These are phyloP conservation scores for Udeniomyces megalosporus DNA, from an alignment of 768 basidiomycete species.

Conservation along the genomic window DNA sequence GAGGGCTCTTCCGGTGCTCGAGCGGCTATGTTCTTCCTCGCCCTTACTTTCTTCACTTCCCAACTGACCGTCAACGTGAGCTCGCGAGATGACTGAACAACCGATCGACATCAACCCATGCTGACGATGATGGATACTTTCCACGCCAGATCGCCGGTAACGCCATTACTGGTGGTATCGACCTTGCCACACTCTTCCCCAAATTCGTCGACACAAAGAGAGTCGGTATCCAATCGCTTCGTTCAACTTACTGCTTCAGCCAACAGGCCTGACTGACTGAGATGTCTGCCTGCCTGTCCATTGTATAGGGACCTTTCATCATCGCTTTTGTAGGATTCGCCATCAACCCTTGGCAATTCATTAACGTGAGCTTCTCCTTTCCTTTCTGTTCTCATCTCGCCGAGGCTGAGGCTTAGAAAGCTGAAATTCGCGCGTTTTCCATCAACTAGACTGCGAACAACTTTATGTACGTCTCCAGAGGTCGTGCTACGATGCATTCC, in stretches of 20 bases:
- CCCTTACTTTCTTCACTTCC: conserved; percentile 20
- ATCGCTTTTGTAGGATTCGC: conserved; percentile 21
- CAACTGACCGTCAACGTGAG: conserved; percentile 25
- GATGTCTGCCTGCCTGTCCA: no score
- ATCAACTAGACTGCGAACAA: conserved; percentile 16
- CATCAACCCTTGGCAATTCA: conserved; percentile 21
- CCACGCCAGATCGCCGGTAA: conserved; percentile 18
- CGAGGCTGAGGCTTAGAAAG: no score
- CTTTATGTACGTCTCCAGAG: conserved; percentile 13
- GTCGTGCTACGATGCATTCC: no score
- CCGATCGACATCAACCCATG: neutral
- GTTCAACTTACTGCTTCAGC: no score
- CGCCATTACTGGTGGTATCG: conserved; percentile 21
- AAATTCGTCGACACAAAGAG: conserved; percentile 3
- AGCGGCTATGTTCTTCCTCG: conserved; percentile 26
- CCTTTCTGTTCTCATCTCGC: neutral
- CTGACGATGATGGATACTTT: no score
- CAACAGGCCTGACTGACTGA: no score
- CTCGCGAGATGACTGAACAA: no score
- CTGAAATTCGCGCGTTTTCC: neutral
- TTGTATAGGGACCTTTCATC: conserved; percentile 13
- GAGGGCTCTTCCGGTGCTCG: conserved; percentile 20
- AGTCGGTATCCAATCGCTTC: neutral
- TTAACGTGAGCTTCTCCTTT: conserved; percentile 1
- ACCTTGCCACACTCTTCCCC: conserved; percentile 16